Percentiles rank a stretch among this genome's conserved stretches.
phyloP scores from a whole-genome alignment of 352 stramenopile genomes.

The Phytophthora syringae region DNA sequence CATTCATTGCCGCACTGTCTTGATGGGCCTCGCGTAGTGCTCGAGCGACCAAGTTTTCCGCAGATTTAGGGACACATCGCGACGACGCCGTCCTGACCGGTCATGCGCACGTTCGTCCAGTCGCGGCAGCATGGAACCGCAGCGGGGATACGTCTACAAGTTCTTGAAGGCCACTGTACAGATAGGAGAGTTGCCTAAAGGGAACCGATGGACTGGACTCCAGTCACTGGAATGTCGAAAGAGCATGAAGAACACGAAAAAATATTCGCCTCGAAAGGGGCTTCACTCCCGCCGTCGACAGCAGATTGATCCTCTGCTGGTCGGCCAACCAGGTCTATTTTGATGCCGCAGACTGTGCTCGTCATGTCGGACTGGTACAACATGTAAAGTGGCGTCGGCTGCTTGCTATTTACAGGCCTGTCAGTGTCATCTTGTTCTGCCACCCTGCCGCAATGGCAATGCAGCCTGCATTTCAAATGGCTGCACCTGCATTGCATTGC shows the following conservation, averaged over 20 bases:
- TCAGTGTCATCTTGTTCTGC: conserved; percentile 25
- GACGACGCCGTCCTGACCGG: conserved; percentile 1
- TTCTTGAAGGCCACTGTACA: too few species aligned
- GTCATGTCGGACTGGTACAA: conserved; percentile 13
- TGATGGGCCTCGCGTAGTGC: not conserved
- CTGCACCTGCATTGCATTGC: too few species aligned
- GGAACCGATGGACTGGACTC: conserved; percentile 9
- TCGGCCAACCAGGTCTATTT: not conserved
- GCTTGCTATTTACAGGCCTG: too few species aligned
- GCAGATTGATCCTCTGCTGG: conserved; percentile 8
- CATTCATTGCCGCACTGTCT: not conserved
- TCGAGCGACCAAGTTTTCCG: conserved; percentile 14
- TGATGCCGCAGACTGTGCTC: conserved; percentile 5
- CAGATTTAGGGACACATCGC: conserved; percentile 21
- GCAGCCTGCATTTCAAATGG: too few species aligned
- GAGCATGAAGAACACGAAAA: conserved; percentile 9
- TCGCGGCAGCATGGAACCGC: conserved; percentile 5
- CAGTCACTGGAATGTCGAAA: conserved; percentile 11
- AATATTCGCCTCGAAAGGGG: not conserved
- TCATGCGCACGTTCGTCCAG: conserved; percentile 19
- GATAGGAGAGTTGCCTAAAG: too few species aligned
- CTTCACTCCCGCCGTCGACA: too few species aligned
- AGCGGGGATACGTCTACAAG: too few species aligned
- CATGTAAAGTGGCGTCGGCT: conserved; percentile 6
- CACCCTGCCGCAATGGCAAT: not conserved